phyloP scores from a whole-genome alignment of 1,284 basidiomycete species.

The Chondrostereum purpureum region DNA sequence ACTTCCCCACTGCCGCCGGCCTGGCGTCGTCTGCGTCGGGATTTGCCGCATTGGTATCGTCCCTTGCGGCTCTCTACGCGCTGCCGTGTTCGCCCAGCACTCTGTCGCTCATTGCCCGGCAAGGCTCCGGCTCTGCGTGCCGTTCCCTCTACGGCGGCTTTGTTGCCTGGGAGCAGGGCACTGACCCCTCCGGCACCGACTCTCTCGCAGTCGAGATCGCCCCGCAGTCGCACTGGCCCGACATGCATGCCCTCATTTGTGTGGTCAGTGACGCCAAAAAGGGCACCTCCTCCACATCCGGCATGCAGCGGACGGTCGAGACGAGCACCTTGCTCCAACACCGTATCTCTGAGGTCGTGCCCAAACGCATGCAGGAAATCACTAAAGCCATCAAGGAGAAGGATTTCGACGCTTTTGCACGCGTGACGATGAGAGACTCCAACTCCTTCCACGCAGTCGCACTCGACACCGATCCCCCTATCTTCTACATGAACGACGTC shows the following conservation, averaged over 20 bases:
- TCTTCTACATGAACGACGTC: slow-evolving; percentile 99
- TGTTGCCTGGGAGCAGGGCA: slow-evolving; percentile 92
- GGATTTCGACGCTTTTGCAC: slow-evolving; percentile 88
- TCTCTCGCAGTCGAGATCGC: slow-evolving; percentile 88
- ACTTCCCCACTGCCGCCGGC: slow-evolving; percentile 98
- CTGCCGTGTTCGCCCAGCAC: slow-evolving; percentile 63
- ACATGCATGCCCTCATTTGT: slow-evolving; percentile 95
- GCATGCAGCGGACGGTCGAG: slow-evolving; percentile 96
- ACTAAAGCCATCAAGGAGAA: slow-evolving; percentile 69
- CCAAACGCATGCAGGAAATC: slow-evolving; percentile 81
- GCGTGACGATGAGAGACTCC: slow-evolving; percentile 93
- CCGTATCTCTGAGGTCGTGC: slow-evolving; percentile 85
- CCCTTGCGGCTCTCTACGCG: slow-evolving; percentile 81
- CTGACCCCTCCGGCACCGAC: slow-evolving; percentile 68
- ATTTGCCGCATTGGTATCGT: slow-evolving; percentile 91
- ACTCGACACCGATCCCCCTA: slow-evolving; percentile 94
- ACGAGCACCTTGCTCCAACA: slow-evolving; percentile 87
- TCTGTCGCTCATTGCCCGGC: slow-evolving; percentile 91
- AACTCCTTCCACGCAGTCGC: slow-evolving; percentile 99
- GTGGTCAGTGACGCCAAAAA: slow-evolving; percentile 97
- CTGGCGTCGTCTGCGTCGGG: slow-evolving; percentile 97
- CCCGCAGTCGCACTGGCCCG: slow-evolving; percentile 85
- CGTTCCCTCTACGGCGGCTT: slow-evolving; percentile 96
- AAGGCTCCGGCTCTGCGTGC: slow-evolving; percentile 96
- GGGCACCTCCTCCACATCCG: slow-evolving; percentile 89